phyloP scores from a whole-genome alignment of 2,329 filamentous ascomycete species.

The Diaporthe batatas region DNA sequence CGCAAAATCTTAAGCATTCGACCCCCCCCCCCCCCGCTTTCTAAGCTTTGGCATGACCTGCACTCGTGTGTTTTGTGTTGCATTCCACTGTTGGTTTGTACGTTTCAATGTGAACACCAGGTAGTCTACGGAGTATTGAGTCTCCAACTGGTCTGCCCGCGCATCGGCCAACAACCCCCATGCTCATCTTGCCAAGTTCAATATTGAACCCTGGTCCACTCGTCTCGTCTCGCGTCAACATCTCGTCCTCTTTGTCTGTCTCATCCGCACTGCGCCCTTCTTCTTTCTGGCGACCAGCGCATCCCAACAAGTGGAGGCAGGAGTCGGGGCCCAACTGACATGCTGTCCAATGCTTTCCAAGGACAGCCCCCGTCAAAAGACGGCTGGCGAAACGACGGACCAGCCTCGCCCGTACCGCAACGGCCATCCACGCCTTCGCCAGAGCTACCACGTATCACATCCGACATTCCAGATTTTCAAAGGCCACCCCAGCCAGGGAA shows the following conservation, averaged over 20 bases:
- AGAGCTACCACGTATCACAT: constrained; percentile 27
- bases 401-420: constrained; percentile 22
- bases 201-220: constrained; percentile 15
- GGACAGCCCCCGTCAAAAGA: constrained; percentile 17
- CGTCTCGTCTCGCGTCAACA: not conserved
- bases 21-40: not conserved
- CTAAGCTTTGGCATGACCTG: constrained; percentile 3
- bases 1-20: constrained; percentile 19
- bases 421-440: constrained; percentile 16
- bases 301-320: not conserved
- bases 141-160: not conserved
- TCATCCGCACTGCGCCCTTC: not conserved
- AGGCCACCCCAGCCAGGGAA: not conserved
- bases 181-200: not conserved
- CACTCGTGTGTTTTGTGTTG: not conserved
- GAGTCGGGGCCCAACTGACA: constrained; percentile 6
- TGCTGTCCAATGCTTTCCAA: constrained; percentile 20
- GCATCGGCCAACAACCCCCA: not conserved
- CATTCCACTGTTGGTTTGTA: not conserved
- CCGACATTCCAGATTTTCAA: constrained; percentile 17
- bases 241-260: not conserved
- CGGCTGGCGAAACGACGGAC: constrained; percentile 8
- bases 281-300: constrained; percentile 5
- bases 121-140: no score
- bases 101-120: no score